Base-by-base conservation (phyloP, 2,329 filamentous ascomycete species). In the Xylariaceae sp. region DNA sequence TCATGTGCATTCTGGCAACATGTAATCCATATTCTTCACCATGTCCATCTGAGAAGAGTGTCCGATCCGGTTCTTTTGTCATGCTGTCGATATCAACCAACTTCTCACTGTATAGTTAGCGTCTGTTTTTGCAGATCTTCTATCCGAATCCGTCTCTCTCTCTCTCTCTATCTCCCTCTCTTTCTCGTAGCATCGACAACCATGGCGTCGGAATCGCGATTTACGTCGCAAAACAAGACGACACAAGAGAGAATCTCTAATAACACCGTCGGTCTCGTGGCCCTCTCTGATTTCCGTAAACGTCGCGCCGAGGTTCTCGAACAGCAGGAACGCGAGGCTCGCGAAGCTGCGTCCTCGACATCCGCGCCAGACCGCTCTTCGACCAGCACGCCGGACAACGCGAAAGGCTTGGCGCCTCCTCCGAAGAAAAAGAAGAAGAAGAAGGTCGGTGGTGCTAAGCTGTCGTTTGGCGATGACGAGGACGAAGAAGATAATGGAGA, bases 211-310 rank as follows among this genome's bases (percentile, higher is more conserved):
- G 67, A 70, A 15, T 80, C 82, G 58, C 85, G 88, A 62, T 96
- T 96, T 75, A 87, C 87, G 1, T 80, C 87, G 48, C 89, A 92
- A 70, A 87, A 86, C 64, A 81, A 88, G 66, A 89, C 89, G 1
- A 89, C 90, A 1, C 85, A 93, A 73, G 88, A 96, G 70, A 81
- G 91, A 11, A 81, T 96, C 52, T 93, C 93, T 61, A 90, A 86
- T 56, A 87, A 91, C 70, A 96, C 91, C 0, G 92, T 97, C 65
- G 94, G 94, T 47, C 86, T 99, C 2, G 93, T 97, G 56, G 85
- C 90, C 59, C 86, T 97, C 49, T 91, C 90, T 65, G 94, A 97
- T 72, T 97, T 96, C 74, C 91, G 93, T 74, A 97, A 99, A 77
- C 87, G 94, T 61, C 90, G 93, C 74, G 92, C 92, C 67, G 91